Percentiles rank a stretch among this genome's conserved stretches.
Conservation (phyloP, 2,329 filamentous ascomycete genomes). For the Leptographium flavum region DNA sequence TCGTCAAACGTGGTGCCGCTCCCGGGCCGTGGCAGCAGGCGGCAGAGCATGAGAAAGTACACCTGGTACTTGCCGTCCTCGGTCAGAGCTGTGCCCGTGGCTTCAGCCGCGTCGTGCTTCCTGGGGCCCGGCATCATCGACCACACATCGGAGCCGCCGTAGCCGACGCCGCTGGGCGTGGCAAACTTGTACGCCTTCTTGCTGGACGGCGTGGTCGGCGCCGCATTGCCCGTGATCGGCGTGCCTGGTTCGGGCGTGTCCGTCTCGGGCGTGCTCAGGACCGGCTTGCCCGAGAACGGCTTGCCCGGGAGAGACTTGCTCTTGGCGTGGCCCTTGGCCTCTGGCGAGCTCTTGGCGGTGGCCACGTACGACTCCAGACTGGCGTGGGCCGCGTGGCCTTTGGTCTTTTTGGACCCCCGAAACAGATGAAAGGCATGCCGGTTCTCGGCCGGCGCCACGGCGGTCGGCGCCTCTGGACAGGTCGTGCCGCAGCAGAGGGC, state of each 20-base stretch:
- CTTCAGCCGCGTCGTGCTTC: too few species aligned
- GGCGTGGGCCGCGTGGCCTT: not conserved
- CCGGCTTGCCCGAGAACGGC: too few species aligned
- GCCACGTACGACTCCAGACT: not conserved
- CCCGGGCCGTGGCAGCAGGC: not conserved
- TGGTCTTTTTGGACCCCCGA: not conserved
- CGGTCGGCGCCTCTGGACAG: not conserved
- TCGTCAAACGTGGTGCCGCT: not conserved
- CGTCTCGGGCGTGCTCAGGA: too few species aligned
- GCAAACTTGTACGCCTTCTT: not conserved
- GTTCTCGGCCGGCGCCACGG: not conserved
- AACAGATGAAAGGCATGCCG: not conserved
- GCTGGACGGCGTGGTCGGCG: too few species aligned
- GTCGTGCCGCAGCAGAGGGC: conserved; percentile 12
- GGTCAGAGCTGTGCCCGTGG: too few species aligned
- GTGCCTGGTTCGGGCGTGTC: too few species aligned
- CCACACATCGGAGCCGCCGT: not conserved
- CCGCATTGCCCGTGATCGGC: too few species aligned
- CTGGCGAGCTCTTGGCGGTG: not conserved
- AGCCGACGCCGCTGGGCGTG: conserved; percentile 3
- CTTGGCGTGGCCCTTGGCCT: not conserved
- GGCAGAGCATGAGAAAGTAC: not conserved
- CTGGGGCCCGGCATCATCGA: not conserved
- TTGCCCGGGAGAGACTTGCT: not conserved
- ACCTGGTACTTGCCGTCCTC: not conserved